Evolutionary conservation across 1,284 basidiomycete genomes (phyloP).

Genomic region (Pholiota adiposa): DNA sequence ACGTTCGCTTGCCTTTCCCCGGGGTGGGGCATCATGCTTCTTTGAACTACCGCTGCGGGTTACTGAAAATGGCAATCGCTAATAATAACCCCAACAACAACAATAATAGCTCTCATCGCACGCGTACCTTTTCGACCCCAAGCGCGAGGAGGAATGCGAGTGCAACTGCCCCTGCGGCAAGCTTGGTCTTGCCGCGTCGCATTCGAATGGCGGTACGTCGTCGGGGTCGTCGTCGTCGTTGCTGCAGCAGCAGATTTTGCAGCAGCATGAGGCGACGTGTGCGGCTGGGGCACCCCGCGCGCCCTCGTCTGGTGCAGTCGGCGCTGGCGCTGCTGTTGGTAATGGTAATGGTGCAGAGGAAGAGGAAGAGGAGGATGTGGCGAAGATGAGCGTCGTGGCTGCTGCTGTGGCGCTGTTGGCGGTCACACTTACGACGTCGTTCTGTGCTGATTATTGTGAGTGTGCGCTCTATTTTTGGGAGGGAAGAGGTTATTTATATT

Average conservation of each 20-base stretch:
- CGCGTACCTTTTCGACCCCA: conserved; percentile 35
- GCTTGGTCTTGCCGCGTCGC: background rate
- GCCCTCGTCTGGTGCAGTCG: no score
- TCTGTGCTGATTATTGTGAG: conserved; percentile 83
- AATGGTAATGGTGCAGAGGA: conserved; percentile 10
- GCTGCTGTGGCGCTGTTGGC: conserved; percentile 62
- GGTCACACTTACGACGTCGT: conserved; percentile 82
- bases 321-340: no score
- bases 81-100: background rate
- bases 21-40: no score
- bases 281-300: background rate
- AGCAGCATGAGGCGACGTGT: background rate
- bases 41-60: no score
- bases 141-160: conserved; percentile 17
- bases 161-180: conserved; percentile 12
- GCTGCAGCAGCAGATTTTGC: background rate
- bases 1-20: conserved; percentile 20
- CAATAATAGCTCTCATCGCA: conserved; percentile 32
- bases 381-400: conserved; percentile 71
- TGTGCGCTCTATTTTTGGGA: background rate
- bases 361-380: conserved; percentile 46
- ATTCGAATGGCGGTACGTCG: background rate
- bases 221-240: background rate
- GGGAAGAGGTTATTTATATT: background rate
- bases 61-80: no score